Base-by-base conservation (phyloP, 345 rosid genomes). In the Mercurialis annua region DNA sequence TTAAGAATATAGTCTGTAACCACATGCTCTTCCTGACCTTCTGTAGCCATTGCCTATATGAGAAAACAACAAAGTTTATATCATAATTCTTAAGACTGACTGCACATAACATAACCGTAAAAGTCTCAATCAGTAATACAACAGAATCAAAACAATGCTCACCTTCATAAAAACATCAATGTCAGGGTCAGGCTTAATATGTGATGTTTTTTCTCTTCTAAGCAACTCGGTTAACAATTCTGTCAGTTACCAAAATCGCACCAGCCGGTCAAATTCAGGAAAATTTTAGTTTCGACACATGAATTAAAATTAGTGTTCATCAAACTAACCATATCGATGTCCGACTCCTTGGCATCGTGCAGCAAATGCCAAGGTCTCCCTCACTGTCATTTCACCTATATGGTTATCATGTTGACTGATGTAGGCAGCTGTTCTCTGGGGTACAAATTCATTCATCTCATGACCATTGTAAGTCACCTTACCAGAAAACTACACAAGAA, bases 81-180 rank as follows among this genome's bases (percentile, higher is more conserved):
- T 40, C 18, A 44, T 14, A 27, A 18, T 38, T 24, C 31, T 18
- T 27, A 9, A 18, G 29, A 18, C 6, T 27, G 16, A 40, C 10
- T 34, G 23, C 1, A 21, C 16, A 30, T 8, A 20, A 14, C 10
- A 16, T 11, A 16, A 57, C 6, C 26, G 21, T 1, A 40, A 14
- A 9, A 40, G 11, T 9, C 5, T 36, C 9, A n/a, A 9, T 36
- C 40, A 36, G 9, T 36, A 36, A 36, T 36, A 3, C 5, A 36
- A 36, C 40, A 36, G 4, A 36, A 36, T 36, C n/a, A 36, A 36
- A 3, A 36, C 5, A 36, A 36, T 36, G 40, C 68, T 73, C 48
- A 92, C 98, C 73, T 88, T 86, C 94, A 86, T 84, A 81, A 71
- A 88, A 54, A 90, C 72, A 69, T 87, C 97, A 69, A 90, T 31